Conservation (phyloP, 2,329 filamentous ascomycete genomes). For the Pseudocercospora vitis region DNA sequence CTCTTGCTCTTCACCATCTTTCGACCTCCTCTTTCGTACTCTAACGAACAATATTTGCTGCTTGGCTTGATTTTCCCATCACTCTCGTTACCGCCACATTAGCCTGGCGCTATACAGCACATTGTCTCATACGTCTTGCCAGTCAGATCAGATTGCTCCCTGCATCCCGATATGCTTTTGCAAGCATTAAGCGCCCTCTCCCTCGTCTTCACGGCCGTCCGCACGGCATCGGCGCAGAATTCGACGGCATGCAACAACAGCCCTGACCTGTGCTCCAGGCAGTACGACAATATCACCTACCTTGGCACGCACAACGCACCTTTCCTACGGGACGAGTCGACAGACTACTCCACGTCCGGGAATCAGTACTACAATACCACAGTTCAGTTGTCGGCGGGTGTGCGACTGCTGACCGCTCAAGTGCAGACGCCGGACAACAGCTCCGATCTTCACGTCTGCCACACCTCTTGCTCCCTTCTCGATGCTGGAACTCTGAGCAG, state of each 20-base stretch:
- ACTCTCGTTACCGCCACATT: too few species aligned
- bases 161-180: constrained; percentile 14
- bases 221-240: constrained; percentile 18
- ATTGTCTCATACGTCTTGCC: too few species aligned
- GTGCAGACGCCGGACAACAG: constrained; percentile 54
- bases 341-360: constrained; percentile 46
- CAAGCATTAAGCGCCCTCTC: constrained; percentile 9
- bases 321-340: constrained; percentile 44
- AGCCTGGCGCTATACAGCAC: too few species aligned
- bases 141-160: not conserved
- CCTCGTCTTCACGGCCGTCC: constrained; percentile 11
- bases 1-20: not conserved
- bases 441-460: constrained; percentile 59
- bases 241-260: constrained; percentile 57
- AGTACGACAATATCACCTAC: constrained; percentile 62
- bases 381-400: constrained; percentile 60
- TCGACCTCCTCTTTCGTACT: too few species aligned
- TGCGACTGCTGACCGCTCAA: constrained; percentile 65
- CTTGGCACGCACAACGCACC: constrained; percentile 66
- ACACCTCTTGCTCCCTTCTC: constrained; percentile 61
- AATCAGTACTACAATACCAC: constrained; percentile 59
- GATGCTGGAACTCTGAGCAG: constrained; percentile 52
- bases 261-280: constrained; percentile 55
- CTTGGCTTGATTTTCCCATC: too few species aligned
- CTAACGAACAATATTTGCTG: too few species aligned